These are phyloP conservation scores for Beverwykella pulmonaria DNA, from an alignment of 495 filamentous ascomycete genomes.

Conservation along the genomic window DNA sequence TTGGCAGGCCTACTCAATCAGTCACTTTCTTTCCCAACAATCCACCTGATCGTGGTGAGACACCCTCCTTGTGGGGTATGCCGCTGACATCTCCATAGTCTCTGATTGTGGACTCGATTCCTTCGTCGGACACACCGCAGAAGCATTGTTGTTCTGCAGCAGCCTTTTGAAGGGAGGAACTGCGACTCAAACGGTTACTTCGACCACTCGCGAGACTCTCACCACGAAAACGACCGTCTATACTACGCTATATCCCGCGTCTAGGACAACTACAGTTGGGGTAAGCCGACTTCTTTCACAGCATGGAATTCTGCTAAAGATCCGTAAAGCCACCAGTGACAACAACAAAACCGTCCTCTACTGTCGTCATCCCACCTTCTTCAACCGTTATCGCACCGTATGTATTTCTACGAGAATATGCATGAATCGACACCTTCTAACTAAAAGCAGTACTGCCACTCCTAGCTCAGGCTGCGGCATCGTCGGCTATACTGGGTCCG, in stretches of 20 bases:
- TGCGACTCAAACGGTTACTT: conserved; percentile 13
- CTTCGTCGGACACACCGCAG: conserved; percentile 26
- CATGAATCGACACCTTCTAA: too few species aligned
- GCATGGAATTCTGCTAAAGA: too few species aligned
- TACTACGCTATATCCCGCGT: conserved; percentile 26
- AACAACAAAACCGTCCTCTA: conserved; percentile 5
- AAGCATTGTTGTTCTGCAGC: conserved; percentile 32
- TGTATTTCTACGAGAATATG: background rate
- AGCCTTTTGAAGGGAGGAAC: conserved; percentile 25
- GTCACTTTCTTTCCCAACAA: conserved; percentile 22
- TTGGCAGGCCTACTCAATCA: conserved; percentile 2
- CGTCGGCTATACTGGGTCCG: conserved; percentile 31
- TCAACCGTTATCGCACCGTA: conserved; percentile 11
- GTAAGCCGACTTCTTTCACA: background rate
- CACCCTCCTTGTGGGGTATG: background rate
- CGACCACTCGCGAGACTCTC: conserved; percentile 15
- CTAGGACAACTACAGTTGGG: background rate
- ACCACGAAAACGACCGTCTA: conserved; percentile 14
- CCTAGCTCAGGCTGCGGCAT: conserved; percentile 20
- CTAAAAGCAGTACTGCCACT: conserved; percentile 1
- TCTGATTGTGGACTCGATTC: conserved; percentile 27
- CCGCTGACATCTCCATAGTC: conserved; percentile 13
- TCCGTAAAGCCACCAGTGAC: conserved; percentile 20
- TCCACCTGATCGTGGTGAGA: conserved; percentile 4
- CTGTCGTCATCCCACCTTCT: conserved; percentile 1